Evolutionary conservation across 164 flowering plant genomes (phyloP), one percentile per base, ranked within the genome.

Genomic region (Dillenia suffruticosa): DNA sequence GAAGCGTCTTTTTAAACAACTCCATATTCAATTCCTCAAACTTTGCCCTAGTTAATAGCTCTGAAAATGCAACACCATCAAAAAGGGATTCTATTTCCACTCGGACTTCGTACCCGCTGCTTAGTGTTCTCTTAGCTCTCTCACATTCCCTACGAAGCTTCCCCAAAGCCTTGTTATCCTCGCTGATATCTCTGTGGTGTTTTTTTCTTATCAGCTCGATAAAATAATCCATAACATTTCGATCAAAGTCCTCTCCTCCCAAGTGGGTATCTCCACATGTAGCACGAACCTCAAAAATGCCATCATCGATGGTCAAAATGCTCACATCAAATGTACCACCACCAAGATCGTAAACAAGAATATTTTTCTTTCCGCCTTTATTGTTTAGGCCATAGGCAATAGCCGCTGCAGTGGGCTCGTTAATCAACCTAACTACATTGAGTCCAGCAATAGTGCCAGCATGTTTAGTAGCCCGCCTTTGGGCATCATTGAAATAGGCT

Each of bases 401-500:
- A 1, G 57, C 57, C 10, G 57, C 57, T 6, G 57, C 57, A 55
- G 57, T 55, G 10, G 57, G 57, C 14, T 55, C 57, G 22, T 19
- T 19, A 19, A 19, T 19, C 1, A 19, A 19, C 22, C 22, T 19
- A 19, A 19, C 22, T 19, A 55, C 57, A 55, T 55, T 55, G 12
- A 55, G 14, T 14, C 57, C 57, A 19, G 57, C 57, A 19, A 55
- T 55, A 1, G 14, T 14, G 3, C 57, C 57, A 55, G 57, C 57
- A 55, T 55, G 43, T 14, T 55, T 55, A 44, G 57, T 55, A 10
- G 57, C 57, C 14, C 9, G 57, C 57, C 57, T 55, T 22, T 55
- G 57, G 12, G 57, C 57, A 22, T 55, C 57, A 55, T 55, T 55
- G 14, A 55, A 55, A 4, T 55, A 55, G 17, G 57, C 57, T 55